Conservation (phyloP, 2,329 filamentous ascomycete species). For the Fusarium albidum region DNA sequence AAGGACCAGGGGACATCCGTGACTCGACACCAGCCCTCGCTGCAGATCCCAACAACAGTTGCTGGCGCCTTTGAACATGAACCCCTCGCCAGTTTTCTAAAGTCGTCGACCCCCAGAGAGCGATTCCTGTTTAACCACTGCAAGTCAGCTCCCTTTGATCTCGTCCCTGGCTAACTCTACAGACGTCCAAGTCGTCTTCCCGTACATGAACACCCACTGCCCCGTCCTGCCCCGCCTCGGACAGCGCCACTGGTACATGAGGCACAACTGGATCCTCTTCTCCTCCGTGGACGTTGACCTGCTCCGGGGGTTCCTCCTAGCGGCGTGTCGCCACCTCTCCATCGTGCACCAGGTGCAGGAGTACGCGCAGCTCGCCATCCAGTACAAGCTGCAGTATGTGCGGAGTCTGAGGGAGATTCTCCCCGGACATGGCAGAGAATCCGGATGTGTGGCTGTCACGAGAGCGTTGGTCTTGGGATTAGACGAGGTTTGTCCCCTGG, state of each 20-base stretch:
- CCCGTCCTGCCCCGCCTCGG: constrained; percentile 13
- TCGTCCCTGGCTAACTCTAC: background rate
- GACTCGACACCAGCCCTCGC: no score
- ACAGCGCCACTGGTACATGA: background rate
- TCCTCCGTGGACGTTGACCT: constrained; percentile 17
- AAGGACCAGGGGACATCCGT: background rate
- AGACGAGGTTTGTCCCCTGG: constrained; percentile 23
- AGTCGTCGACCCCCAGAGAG: constrained; percentile 8
- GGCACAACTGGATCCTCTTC: constrained; percentile 17
- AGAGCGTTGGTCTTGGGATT: constrained; percentile 16
- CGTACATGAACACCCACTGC: constrained; percentile 13
- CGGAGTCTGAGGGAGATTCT: constrained; percentile 10
- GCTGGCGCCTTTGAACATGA: constrained; percentile 18
- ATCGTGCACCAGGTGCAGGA: background rate
- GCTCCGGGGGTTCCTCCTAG: constrained; percentile 19
- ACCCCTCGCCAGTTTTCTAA: constrained; percentile 21
- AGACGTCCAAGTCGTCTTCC: constrained; percentile 17
- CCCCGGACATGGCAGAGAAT: background rate
- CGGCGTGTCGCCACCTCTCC: constrained; percentile 15
- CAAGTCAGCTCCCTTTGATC: background rate
- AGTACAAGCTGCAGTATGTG: constrained; percentile 19
- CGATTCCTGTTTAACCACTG: constrained; percentile 23
- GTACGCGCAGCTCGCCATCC: constrained; percentile 12
- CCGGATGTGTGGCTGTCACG: constrained; percentile 4
- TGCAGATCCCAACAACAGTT: background rate